Percentiles rank a stretch among this genome's conserved stretches.
Evolutionary conservation across 1,139 yeast genomes (phyloP).

Genomic region (Trichomonascaceae sp.): DNA sequence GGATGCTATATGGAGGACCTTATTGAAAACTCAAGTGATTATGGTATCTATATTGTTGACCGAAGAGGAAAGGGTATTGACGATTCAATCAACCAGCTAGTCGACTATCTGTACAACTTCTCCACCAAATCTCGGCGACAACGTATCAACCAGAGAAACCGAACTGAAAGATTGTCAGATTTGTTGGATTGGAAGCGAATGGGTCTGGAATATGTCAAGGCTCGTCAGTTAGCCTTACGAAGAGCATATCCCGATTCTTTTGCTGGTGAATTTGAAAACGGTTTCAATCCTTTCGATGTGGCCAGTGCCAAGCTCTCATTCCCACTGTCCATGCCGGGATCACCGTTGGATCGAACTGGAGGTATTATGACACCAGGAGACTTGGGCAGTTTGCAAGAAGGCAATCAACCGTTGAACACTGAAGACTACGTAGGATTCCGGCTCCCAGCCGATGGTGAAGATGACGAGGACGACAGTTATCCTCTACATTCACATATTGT

Average conservation of each 20-base stretch:
- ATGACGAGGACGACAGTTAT: constrained; percentile 27
- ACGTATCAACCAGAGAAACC: constrained; percentile 94
- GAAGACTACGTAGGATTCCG: constrained; percentile 80
- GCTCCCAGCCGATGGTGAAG: constrained; percentile 54
- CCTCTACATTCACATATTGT: constrained; percentile 10
- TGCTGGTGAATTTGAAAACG: constrained; percentile 31
- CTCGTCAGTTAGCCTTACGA: constrained; percentile 84
- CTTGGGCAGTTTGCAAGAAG: constrained; percentile 92
- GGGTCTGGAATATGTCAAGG: constrained; percentile 95
- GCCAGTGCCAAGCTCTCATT: constrained; percentile 68
- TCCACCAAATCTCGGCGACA: constrained; percentile 88
- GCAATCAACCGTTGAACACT: constrained; percentile 61
- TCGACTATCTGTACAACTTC: constrained; percentile 86
- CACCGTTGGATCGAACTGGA: constrained; percentile 58
- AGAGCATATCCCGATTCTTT: constrained; percentile 91
- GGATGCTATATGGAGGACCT: constrained; percentile 99
- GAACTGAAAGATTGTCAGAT: constrained; percentile 91
- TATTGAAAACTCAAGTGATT: constrained; percentile 89
- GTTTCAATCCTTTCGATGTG: constrained; percentile 51
- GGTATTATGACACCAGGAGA: constrained; percentile 94
- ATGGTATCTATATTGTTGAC: constrained; percentile 95
- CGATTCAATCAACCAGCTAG: constrained; percentile 86
- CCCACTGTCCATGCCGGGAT: constrained; percentile 93
- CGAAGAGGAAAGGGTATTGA: constrained; percentile 90
- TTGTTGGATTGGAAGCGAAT: constrained; percentile 95